These are phyloP conservation scores for Acorus calamus DNA, from an alignment of 106 monocot species.

Conservation along the genomic window DNA sequence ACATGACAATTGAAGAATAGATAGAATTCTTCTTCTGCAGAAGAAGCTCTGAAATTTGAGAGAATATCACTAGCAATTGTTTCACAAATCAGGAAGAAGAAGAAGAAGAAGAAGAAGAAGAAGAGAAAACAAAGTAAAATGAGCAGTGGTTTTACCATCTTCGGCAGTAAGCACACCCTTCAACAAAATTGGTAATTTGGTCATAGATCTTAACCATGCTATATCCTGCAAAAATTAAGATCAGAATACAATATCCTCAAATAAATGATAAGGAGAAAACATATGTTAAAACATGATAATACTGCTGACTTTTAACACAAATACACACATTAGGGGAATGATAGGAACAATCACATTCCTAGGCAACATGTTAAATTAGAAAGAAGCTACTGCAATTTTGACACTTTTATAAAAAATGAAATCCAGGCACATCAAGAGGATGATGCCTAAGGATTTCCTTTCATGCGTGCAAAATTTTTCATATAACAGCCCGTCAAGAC, in stretches of 20 bases:
- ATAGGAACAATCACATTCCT: not conserved
- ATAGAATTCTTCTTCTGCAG: too few species aligned
- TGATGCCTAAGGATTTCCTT: too few species aligned
- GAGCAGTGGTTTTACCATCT: constrained; percentile 37
- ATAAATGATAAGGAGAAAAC: not conserved
- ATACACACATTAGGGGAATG: not conserved
- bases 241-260: not conserved
- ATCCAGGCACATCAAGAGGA: too few species aligned
- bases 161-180: constrained; percentile 68
- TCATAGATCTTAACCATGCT: constrained; percentile 63
- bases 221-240: constrained; percentile 36
- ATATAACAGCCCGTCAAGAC: not conserved
- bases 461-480: too few species aligned
- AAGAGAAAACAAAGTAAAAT: too few species aligned
- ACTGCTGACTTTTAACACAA: not conserved
- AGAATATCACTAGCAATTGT: not conserved
- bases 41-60: not conserved
- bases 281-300: not conserved
- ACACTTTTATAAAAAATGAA: not conserved
- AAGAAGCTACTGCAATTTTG: not conserved
- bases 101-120: too few species aligned
- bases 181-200: constrained; percentile 57
- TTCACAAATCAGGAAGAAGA: not conserved
- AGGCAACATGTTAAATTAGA: not conserved
- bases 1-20: too few species aligned